Conservation (phyloP, 768 basidiomycete genomes). For the Fomitopsis pulvina region DNA sequence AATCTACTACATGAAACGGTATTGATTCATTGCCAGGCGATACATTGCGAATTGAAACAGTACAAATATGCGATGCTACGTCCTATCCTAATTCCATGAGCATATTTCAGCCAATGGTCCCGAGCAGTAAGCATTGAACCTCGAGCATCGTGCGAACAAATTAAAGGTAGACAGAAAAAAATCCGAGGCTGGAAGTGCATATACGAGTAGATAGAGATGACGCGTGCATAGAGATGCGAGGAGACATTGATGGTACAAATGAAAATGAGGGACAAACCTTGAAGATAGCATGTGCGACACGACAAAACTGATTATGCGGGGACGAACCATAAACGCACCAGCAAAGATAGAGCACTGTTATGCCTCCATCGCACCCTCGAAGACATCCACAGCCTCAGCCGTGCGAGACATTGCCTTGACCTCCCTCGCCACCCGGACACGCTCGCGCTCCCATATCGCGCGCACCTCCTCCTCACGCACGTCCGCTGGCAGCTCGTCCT, state of each 20-base stretch:
- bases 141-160: not conserved
- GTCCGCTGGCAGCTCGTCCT: conserved; percentile 24
- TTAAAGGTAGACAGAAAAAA: not conserved
- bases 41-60: not conserved
- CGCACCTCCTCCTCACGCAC: conserved; percentile 44
- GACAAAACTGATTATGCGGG: not conserved
- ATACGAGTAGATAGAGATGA: not conserved
- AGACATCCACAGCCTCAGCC: conserved; percentile 17
- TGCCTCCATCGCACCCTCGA: conserved; percentile 41
- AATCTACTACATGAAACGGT: conserved; percentile 2
- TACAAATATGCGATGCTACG: not conserved
- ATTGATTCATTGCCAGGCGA: not conserved
- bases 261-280: conserved; percentile 2
- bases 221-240: not conserved
- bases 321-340: too few species aligned
- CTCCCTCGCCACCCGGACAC: conserved; percentile 37
- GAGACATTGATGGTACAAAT: not conserved
- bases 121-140: not conserved
- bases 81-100: not conserved
- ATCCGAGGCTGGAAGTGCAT: not conserved
- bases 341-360: conserved; percentile 16
- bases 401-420: conserved; percentile 24
- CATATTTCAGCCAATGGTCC: not conserved
- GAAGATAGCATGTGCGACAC: not conserved
- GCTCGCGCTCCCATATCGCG: conserved; percentile 49